Percentiles rank a stretch among this genome's conserved stretches.
Conservation (phyloP, 352 stramenopile genomes). For the Plasmopara viticola region DNA sequence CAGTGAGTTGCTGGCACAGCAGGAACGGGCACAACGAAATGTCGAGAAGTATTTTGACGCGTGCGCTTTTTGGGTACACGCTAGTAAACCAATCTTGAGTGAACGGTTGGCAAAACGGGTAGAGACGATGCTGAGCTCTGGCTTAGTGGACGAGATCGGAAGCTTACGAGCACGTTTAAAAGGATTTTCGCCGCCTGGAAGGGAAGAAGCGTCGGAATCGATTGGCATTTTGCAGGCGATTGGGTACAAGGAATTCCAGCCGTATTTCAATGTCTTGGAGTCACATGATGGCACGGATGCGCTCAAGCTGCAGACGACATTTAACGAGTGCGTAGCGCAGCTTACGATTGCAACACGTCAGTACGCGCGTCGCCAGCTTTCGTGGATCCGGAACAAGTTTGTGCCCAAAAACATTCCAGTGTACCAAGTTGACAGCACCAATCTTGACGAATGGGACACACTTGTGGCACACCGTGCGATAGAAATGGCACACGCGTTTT, state of each 20-base stretch:
- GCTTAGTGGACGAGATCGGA: conserved; percentile 77
- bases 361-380: conserved; percentile 81
- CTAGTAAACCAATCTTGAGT: conserved; percentile 53
- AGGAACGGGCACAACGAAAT: conserved; percentile 40
- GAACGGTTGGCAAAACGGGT: conserved; percentile 65
- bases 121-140: conserved; percentile 70
- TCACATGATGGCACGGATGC: conserved; percentile 16
- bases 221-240: conserved; percentile 85
- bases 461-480: conserved; percentile 51
- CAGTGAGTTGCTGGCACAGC: conserved; percentile 57
- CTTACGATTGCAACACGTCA: conserved; percentile 78
- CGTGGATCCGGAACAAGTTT: conserved; percentile 86
- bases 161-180: conserved; percentile 40
- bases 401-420: conserved; percentile 80
- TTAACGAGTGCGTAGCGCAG: conserved; percentile 64
- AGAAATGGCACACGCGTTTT: conserved; percentile 56
- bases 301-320: conserved; percentile 25
- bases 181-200: conserved; percentile 30
- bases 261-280: conserved; percentile 68
- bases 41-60: conserved; percentile 70
- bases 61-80: conserved; percentile 82
- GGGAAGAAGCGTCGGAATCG: conserved; percentile 32
- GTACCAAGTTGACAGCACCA: conserved; percentile 78
- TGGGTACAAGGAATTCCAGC: conserved; percentile 88
- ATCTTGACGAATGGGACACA: conserved; percentile 52